A percentile compares a stretch with the other conserved stretches of the same genome.
phyloP scores from a whole-genome alignment of 73 alveolate genomes.

The Paramecium bursaria region DNA sequence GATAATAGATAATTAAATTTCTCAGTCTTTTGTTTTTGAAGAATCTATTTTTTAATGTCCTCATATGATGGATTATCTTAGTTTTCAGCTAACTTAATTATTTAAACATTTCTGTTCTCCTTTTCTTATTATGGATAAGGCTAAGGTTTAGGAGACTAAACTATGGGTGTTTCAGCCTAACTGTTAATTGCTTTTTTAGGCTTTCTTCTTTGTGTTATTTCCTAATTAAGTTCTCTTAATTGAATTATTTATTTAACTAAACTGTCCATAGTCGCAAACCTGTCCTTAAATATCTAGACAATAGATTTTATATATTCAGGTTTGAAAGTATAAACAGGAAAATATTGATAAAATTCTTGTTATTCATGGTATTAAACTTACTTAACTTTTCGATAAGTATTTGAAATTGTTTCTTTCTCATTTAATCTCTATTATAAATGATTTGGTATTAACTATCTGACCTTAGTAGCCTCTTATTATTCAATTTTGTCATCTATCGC shows the following conservation, averaged over 20 bases:
- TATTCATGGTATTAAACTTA: not conserved
- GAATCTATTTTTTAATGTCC: not conserved
- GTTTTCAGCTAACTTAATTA: not conserved
- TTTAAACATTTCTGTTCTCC: too few relatives aligned
- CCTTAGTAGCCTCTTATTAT: not conserved
- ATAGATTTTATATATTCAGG: constrained; percentile 2
- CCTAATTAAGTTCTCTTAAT: not conserved
- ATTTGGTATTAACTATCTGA: not conserved
- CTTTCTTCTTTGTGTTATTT: not conserved
- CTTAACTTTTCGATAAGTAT: constrained; percentile 3
- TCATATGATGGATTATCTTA: not conserved
- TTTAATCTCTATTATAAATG: constrained; percentile 7
- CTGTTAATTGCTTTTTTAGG: not conserved
- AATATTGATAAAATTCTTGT: constrained; percentile 19
- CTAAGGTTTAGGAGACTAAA: not conserved
- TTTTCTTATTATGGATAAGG: too few relatives aligned
- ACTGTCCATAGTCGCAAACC: not conserved
- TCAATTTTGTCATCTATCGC: not conserved
- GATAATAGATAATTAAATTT: not conserved
- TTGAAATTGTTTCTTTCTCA: not conserved
- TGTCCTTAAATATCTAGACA: not conserved
- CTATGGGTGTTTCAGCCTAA: constrained; percentile 3
- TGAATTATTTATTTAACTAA: not conserved
- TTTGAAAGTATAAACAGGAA: constrained; percentile 34
- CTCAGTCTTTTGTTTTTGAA: not conserved